Base-by-base conservation (phyloP, 2,329 filamentous ascomycete species). In the Colletotrichum trifolii region DNA sequence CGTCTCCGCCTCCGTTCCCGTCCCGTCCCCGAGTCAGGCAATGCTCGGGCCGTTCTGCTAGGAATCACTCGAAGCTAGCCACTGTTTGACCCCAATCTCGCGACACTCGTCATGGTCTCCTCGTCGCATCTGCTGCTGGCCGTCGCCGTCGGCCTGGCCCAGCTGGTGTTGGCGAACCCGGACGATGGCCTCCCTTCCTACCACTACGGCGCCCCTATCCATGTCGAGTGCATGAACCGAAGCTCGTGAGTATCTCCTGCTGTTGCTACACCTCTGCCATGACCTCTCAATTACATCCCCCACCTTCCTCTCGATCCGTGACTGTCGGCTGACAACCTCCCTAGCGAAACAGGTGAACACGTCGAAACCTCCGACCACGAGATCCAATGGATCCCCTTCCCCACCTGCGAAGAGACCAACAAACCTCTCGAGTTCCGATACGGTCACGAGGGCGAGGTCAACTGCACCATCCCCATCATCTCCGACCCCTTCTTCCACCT, bases 331-430 rank as follows among this genome's bases (percentile, higher is more conserved):
- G 35, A 64, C 35, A 12, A 9, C 13, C 11, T 17, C 47, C 59
- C 13, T 35, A 96, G 92, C 73, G 92, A 96, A 72, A 96, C 92
- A 8, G 93, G 93, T 76, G 93, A 97, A 78, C 93, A 97, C 82
- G 90, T 97, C 73, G 91, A 93, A 74, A 89, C 96, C 75, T 84
- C 85, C 40, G 84, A 89, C 69, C 90, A 96, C 73, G 91, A 96
- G 76, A 88, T 97, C 61, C 87, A 97, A 85, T 98, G 96, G 85
- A 89, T 96, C 48, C 93, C 95, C 43, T 98, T 98, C 78, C 92
- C 92, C 33, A 84, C 85, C 39, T 98, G 96, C 86, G 92, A 94
- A 78, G 96, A 98, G 79, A 98, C 96, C 11, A 84, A 84, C 47
- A 85, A 87, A 54, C 90, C 94, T 0, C 89, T 99, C 72, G 89